phyloP scores from a whole-genome alignment of 208 protist genomes.

The Trypanosoma boissoni region DNA sequence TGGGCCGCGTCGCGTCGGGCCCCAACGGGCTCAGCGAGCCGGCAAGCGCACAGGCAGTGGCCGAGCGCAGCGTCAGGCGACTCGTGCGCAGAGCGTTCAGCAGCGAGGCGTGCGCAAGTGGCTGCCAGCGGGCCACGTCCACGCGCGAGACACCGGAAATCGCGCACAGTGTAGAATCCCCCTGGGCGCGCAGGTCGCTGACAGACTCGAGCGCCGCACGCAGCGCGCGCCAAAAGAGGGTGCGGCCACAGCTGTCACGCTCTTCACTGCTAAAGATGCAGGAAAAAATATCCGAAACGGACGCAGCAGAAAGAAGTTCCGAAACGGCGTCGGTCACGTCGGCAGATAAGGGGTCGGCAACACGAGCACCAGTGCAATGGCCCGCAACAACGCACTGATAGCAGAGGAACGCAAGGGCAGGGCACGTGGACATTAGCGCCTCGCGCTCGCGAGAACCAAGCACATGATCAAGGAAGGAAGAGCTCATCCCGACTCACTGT shows the following conservation, averaged over 20 bases:
- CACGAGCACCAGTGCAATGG: constrained; percentile 38
- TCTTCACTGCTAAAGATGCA: too few relatives aligned
- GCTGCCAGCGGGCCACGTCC: constrained; percentile 27
- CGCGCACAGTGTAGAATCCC: constrained; percentile 26
- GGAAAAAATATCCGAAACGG: neutral
- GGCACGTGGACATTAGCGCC: constrained; percentile 54
- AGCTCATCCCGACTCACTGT: constrained; percentile 4
- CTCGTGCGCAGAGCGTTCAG: constrained; percentile 59
- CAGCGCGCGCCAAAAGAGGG: constrained; percentile 59
- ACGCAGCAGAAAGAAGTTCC: constrained; percentile 24
- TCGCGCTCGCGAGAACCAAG: constrained; percentile 52
- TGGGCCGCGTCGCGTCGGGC: constrained; percentile 26
- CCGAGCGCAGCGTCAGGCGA: constrained; percentile 46
- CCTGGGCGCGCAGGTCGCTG: constrained; percentile 30
- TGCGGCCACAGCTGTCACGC: neutral
- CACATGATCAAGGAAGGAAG: constrained; percentile 48
- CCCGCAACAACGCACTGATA: constrained; percentile 66
- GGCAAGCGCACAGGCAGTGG: constrained; percentile 59
- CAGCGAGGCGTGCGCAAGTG: constrained; percentile 44
- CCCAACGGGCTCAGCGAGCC: constrained; percentile 40
- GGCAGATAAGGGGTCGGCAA: constrained; percentile 39
- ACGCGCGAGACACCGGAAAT: constrained; percentile 40
- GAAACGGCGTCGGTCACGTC: constrained; percentile 13
- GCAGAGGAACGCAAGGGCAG: constrained; percentile 52
- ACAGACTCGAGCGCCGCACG: constrained; percentile 37